phyloP scores from a whole-genome alignment of 225 moss, liverwort and hornwort genomes.

The Thuidium tamariscinum region DNA sequence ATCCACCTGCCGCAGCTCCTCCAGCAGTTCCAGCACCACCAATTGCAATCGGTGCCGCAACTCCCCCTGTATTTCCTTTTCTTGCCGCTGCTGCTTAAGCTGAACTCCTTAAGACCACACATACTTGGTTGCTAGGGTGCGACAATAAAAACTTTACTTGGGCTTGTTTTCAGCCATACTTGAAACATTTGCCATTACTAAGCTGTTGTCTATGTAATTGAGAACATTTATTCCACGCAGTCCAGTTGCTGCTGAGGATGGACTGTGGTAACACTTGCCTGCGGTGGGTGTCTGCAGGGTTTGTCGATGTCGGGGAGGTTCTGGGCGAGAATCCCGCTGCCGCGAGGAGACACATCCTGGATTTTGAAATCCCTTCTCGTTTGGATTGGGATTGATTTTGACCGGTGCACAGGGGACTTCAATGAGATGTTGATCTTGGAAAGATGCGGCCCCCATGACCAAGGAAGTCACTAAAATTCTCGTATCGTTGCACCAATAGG shows the following conservation, averaged over 20 bases:
- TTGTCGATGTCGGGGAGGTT: rapidly evolving
- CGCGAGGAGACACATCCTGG: rapidly evolving
- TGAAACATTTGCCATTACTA: not conserved
- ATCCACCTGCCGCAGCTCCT: too few species aligned
- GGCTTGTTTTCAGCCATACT: not conserved
- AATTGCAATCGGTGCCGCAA: not conserved
- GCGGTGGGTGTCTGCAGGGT: not conserved
- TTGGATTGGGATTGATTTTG: too few species aligned
- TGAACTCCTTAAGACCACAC: not conserved
- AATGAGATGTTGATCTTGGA: not conserved
- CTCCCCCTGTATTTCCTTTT: not conserved
- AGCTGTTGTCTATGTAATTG: not conserved
- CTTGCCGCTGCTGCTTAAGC: not conserved
- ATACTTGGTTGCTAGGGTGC: not conserved
- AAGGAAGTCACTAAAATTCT: not conserved
- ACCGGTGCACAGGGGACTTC: not conserved
- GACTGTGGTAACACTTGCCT: not conserved
- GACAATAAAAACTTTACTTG: not conserved
- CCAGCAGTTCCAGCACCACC: not conserved
- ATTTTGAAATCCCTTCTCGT: rapidly evolving
- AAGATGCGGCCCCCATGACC: rapidly evolving
- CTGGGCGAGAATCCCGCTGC: not conserved
- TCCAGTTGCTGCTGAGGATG: not conserved
- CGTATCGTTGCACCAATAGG: not conserved
- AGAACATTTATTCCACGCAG: not conserved